Conservation (phyloP, 225 moss, liverwort and hornwort genomes). For the Bryum argenteum region DNA sequence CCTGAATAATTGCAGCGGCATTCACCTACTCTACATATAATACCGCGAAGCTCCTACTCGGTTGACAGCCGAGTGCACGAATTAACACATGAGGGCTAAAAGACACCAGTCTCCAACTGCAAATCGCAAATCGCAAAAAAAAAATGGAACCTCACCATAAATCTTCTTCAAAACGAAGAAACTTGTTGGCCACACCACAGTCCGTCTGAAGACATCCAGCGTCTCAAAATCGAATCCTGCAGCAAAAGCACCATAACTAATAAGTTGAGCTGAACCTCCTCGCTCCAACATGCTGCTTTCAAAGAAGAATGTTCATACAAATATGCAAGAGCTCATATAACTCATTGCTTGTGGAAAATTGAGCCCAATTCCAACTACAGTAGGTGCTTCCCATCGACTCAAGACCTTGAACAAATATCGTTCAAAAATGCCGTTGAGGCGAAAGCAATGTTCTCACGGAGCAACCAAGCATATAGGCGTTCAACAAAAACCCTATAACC, state of each 20-base stretch:
- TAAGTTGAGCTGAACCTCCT: slow-evolving; percentile 2
- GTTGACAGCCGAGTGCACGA: not conserved
- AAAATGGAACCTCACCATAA: slow-evolving; percentile 36
- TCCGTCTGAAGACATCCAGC: slow-evolving; percentile 3
- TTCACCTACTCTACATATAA: not conserved
- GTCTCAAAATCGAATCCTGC: slow-evolving; percentile 20
- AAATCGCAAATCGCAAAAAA: no score
- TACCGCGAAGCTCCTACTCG: not conserved
- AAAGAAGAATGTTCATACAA: not conserved
- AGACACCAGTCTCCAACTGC: no score
- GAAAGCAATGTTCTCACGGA: no score
- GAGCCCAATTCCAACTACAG: not conserved
- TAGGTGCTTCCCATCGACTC: not conserved
- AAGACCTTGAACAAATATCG: not conserved
- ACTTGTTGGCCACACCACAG: not conserved
- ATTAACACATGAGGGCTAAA: no score
- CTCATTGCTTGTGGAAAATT: not conserved
- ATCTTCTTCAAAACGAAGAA: slow-evolving; percentile 7
- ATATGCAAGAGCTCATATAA: not conserved
- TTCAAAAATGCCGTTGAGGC: not conserved
- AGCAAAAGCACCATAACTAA: slow-evolving; percentile 15
- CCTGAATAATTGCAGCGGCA: not conserved
- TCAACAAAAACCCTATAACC: slow-evolving; percentile 17
- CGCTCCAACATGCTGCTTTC: not conserved
- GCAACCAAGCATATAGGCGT: not conserved